Base-by-base conservation (phyloP, 495 filamentous ascomycete genomes). In the Penicillium subrubescens region DNA sequence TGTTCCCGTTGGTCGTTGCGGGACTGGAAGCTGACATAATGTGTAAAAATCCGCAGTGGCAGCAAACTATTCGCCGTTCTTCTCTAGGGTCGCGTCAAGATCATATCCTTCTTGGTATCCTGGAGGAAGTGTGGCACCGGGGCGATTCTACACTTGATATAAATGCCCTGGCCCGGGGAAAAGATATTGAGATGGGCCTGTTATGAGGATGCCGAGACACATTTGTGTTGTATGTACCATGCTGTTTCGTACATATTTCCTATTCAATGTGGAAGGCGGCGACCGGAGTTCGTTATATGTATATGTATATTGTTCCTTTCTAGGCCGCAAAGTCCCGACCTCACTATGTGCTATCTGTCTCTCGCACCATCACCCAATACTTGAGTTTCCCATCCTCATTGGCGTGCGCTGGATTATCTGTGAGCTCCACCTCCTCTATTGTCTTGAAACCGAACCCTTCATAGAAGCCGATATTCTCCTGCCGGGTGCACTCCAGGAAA, bases 61-160 rank as follows among this genome's bases (percentile, higher is more conserved):
- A 74, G 54, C 11, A 66, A 11, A 44, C 43, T 10, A 67, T 79
- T 29, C 57, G 64, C 0, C 54, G 44, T 1, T 71, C 61, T n/a
- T 50, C 59, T 29, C 14, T 52, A 5, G 60, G 41, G 1, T 66
- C 63, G 0, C 55, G 39, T 19, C 70, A 71, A 31, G 63, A 63
- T 52, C 57, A 65, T 19, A 62, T 73, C n/a, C 23, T 79, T 8
- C 41, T 71, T 14, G 63, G 63, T 11, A 39, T 79, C 19, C 55
- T 79, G n/a, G 70, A 76, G 23, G 74, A 74, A 34, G 61, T 73
- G 54, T 79, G 77, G 77, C 33, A 55, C 21, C 51, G 43, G 15
- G 50, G 61, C 14, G 64, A 70, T 39, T 53, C 61, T 3, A 57
- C 34, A 19, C 51, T 67, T 2, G 69, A 51, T 57, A 65, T 75